Base-by-base conservation (phyloP, 2,329 filamentous ascomycete genomes). In the Corniculantispora saksenae region DNA sequence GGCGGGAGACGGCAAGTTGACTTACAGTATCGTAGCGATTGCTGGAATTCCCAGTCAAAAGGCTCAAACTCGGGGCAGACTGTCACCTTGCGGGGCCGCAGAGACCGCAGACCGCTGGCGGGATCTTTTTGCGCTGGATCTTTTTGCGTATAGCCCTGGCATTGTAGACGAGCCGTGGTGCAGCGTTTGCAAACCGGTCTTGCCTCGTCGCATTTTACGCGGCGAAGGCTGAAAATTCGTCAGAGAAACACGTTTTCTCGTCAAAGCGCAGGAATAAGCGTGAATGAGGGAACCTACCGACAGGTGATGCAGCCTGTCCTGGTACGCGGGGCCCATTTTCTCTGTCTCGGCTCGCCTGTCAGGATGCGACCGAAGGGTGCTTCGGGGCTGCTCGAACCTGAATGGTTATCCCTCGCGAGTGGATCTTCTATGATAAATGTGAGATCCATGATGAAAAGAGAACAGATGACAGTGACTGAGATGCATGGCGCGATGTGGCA, bases 301-400 rank as follows among this genome's bases (percentile, higher is more conserved):
- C 53, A 56, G 38, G 53, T 56, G n/a, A 40, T 32, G 23, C 53
- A 56, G 32, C 53, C 53, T 4, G 53, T 56, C 35, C 53, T 21
- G 32, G 53, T 35, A 5, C 53, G 53, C 13, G 53, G 53, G 17
- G 53, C 35, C 53, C 53, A 56, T 15, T 32, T 56, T 35, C 53
- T 35, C 21, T 56, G 53, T 43, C 53, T 32, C 2, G 23, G 21
- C 6, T 23, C 53, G 3, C 53, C 53, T 43, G 38, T 43, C 3
- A 40, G 12, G 32, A 35, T 25, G 53, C n/a, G 53, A 13, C 53
- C 53, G 1, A 56, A 32, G 12, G 53, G 53, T 1, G 53, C 53
- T 21, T 56, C 53, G 32, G 53, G 53, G 53, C 53, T 56, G 53
- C 53, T 56, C n/a, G 53, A 56, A 13, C 35, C 43, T n/a, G 32